phyloP scores from a whole-genome alignment of 2,329 filamentous ascomycete genomes.

The Arachnomyces sp. region DNA sequence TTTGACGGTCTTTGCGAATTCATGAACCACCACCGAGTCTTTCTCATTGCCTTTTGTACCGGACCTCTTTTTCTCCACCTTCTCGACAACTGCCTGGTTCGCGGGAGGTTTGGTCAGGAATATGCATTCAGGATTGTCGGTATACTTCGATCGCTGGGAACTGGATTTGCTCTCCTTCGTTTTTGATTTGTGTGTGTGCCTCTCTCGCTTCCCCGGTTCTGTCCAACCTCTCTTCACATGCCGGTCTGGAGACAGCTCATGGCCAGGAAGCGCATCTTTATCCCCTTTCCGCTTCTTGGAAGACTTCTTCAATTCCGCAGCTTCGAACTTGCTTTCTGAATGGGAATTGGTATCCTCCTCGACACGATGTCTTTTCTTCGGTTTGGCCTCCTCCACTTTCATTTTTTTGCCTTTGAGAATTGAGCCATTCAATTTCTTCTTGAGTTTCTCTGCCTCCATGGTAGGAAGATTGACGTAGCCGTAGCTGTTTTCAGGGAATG shows the following conservation, averaged over 20 bases:
- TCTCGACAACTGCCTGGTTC: slow-evolving; percentile 34
- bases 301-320: slow-evolving; percentile 31
- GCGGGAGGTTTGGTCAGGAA: slow-evolving; percentile 76
- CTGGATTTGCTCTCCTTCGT: slow-evolving; percentile 51
- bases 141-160: slow-evolving; percentile 66
- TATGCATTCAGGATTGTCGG: slow-evolving; percentile 69
- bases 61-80: slow-evolving; percentile 16
- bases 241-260: slow-evolving; percentile 64
- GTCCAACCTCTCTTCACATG: slow-evolving; percentile 89
- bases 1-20: slow-evolving; percentile 79
- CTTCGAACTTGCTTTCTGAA: slow-evolving; percentile 1
- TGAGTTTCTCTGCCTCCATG: slow-evolving; percentile 80
- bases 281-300: slow-evolving; percentile 47
- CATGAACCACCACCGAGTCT: slow-evolving; percentile 60
- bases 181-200: slow-evolving; percentile 44
- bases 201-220: slow-evolving; percentile 49
- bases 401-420: slow-evolving; percentile 80
- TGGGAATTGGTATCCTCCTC: slow-evolving; percentile 17
- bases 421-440: slow-evolving; percentile 81
- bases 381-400: slow-evolving; percentile 71
- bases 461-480: slow-evolving; percentile 79
- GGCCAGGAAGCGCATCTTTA: slow-evolving; percentile 54
- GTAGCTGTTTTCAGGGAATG: slow-evolving; percentile 84
- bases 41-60: slow-evolving; percentile 16
- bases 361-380: slow-evolving; percentile 41